A percentile compares a stretch with the other conserved stretches of the same genome.
Conservation (phyloP, 306 rosid genomes). For the Senna tora region DNA sequence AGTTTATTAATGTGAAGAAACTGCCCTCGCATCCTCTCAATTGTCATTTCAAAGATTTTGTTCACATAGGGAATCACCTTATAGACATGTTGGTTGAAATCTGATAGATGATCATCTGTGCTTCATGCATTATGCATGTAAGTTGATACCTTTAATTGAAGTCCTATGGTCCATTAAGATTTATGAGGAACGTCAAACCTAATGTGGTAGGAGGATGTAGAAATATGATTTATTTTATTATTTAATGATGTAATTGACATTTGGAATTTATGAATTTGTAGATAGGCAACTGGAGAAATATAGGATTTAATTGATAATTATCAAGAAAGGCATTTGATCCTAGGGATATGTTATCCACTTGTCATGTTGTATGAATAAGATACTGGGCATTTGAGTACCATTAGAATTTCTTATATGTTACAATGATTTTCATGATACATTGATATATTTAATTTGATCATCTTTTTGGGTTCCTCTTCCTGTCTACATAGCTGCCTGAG, state of each 20-base stretch:
- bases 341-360: neutral
- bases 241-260: neutral
- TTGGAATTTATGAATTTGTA: neutral
- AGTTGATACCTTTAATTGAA: conserved; percentile 3
- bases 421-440: neutral
- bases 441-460: neutral
- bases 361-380: neutral
- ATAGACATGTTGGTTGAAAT: conserved; percentile 12
- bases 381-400: neutral
- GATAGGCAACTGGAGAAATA: neutral
- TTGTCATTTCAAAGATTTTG: conserved; percentile 1
- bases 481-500: neutral
- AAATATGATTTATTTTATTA: neutral
- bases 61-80: neutral
- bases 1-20: conserved; percentile 17
- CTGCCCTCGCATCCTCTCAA: conserved; percentile 7
- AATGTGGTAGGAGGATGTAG: neutral
- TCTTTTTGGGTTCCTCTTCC: neutral
- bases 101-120: neutral
- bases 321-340: neutral
- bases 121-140: conserved; percentile 17
- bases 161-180: neutral
- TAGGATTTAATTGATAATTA: neutral
- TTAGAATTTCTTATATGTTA: neutral
- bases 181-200: conserved; percentile 9